Conservation (phyloP, 768 basidiomycete species). For the Fomitopsis pulvina region DNA sequence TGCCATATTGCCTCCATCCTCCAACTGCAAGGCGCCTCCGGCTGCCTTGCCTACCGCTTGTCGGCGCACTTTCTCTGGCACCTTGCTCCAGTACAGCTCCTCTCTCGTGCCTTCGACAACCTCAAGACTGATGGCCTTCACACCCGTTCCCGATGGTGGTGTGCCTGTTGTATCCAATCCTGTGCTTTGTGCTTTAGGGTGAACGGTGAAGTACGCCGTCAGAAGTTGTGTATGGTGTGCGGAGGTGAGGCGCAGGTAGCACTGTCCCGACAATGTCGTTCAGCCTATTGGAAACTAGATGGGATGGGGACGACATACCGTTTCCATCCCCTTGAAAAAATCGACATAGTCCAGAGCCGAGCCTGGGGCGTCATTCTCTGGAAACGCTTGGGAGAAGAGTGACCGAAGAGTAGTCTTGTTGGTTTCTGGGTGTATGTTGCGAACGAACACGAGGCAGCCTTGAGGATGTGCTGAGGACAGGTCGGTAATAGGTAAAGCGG, state of each 20-base stretch:
- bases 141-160: constrained; percentile 6
- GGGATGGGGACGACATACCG: constrained; percentile 35
- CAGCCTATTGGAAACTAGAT: background rate
- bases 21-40: background rate
- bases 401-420: constrained; percentile 75
- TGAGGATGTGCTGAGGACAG: constrained; percentile 43
- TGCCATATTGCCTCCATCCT: background rate
- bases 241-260: constrained; percentile 61
- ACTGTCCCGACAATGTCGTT: constrained; percentile 34
- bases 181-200: constrained; percentile 33
- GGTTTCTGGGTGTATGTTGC: constrained; percentile 64
- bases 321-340: constrained; percentile 70
- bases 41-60: constrained; percentile 52
- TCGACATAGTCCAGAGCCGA: constrained; percentile 71
- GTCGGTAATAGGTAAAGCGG: background rate
- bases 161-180: constrained; percentile 53
- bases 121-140: constrained; percentile 40
- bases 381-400: constrained; percentile 44
- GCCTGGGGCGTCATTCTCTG: background rate
- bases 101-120: constrained; percentile 58
- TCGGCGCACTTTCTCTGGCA: constrained; percentile 63
- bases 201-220: constrained; percentile 34
- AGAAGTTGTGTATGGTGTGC: constrained; percentile 40
- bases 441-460: constrained; percentile 63
- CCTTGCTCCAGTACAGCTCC: constrained; percentile 72